Conservation (phyloP, 1,284 basidiomycete species). For the Cryptococcus sp. region DNA sequence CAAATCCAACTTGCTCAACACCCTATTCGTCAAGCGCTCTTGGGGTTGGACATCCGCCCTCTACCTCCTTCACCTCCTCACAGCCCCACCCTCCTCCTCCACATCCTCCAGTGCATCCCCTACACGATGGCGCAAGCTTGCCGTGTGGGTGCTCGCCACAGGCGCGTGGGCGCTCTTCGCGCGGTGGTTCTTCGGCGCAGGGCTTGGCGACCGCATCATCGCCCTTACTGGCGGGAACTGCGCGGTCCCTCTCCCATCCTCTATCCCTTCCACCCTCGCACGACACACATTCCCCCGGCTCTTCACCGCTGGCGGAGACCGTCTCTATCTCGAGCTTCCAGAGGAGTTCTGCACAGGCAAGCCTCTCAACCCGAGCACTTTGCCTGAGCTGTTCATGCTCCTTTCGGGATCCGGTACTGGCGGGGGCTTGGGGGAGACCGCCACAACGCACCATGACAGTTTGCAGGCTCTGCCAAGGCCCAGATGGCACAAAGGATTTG, state of each 20-base stretch:
- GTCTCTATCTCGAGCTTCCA: slow-evolving; percentile 27
- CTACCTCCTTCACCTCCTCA: slow-evolving; percentile 55
- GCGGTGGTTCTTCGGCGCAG: slow-evolving; percentile 88
- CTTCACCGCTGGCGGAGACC: slow-evolving; percentile 10
- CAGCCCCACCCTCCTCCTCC: slow-evolving; percentile 15
- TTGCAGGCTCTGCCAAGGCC: slow-evolving; percentile 15
- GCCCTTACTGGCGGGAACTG: slow-evolving; percentile 79
- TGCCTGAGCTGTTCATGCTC: slow-evolving; percentile 62
- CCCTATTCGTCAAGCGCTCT: slow-evolving; percentile 80
- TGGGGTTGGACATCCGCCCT: slow-evolving; percentile 85
- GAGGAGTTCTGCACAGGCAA: slow-evolving; percentile 58
- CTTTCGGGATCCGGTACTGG: slow-evolving; percentile 11
- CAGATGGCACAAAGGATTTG: slow-evolving; percentile 68
- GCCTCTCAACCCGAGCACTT: slow-evolving; percentile 59
- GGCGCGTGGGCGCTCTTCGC: slow-evolving; percentile 72
- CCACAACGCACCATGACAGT: slow-evolving; percentile 16
- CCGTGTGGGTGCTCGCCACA: slow-evolving; percentile 65
- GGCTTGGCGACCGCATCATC: slow-evolving; percentile 71
- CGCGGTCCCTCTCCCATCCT: slow-evolving; percentile 59
- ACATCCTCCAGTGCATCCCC: not conserved
- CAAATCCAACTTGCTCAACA: slow-evolving; percentile 78
- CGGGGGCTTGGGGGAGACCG: not conserved
- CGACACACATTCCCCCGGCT: slow-evolving; percentile 8
- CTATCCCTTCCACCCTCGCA: slow-evolving; percentile 6
- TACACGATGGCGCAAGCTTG: slow-evolving; percentile 53